A percentile compares a stretch with the other conserved stretches of the same genome.
Evolutionary conservation across 768 basidiomycete species (phyloP).

Genomic region (Suillus brevipes): DNA sequence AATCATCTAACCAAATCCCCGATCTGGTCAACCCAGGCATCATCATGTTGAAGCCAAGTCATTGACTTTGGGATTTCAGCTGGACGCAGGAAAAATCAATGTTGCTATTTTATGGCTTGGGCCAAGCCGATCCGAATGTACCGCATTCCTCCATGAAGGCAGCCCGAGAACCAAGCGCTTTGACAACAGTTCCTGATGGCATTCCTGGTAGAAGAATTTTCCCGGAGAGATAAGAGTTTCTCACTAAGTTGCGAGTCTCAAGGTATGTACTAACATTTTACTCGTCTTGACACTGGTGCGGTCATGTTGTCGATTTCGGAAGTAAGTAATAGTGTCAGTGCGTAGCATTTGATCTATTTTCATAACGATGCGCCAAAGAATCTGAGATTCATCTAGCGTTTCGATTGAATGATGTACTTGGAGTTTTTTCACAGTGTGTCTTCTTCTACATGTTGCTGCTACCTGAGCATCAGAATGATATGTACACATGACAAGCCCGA

Average conservation of each 20-base stretch:
- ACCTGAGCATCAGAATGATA: too few relatives aligned
- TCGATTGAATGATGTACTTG: background rate
- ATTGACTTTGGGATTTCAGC: background rate
- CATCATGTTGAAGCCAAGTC: background rate
- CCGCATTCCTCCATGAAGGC: too few relatives aligned
- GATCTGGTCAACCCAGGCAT: background rate
- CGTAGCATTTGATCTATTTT: background rate
- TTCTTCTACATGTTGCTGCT: background rate
- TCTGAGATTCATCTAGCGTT: background rate
- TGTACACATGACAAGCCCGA: too few relatives aligned
- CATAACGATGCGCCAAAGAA: background rate
- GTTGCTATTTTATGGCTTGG: background rate
- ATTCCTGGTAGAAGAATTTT: too few relatives aligned
- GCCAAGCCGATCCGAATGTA: too few relatives aligned
- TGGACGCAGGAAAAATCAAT: background rate
- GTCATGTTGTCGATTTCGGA: background rate
- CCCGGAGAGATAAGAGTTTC: too few relatives aligned
- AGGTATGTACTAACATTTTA: background rate
- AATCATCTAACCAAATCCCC: background rate
- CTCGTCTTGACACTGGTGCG: background rate
- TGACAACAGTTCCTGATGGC: too few relatives aligned
- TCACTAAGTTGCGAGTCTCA: too few relatives aligned
- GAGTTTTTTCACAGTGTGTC: background rate
- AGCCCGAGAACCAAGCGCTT: too few relatives aligned
- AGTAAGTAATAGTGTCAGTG: background rate